Percentiles rank a stretch among this genome's conserved stretches.
phyloP scores from a whole-genome alignment of 108 stramenopile species.

The Thalassiosira profunda region DNA sequence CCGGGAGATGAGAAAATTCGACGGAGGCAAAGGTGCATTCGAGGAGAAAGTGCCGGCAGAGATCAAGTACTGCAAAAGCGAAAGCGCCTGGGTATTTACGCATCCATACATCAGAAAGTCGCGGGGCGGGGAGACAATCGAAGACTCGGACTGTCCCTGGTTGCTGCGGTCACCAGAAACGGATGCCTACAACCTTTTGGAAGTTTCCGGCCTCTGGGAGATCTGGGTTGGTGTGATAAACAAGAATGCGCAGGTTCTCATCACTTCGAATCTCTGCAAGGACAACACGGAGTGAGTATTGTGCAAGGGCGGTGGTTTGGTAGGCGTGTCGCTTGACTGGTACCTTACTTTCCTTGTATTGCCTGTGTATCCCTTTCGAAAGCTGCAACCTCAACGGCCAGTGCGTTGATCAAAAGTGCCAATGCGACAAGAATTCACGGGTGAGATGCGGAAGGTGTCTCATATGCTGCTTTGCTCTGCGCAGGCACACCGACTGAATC shows the following conservation, averaged over 20 bases:
- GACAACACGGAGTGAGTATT: background rate
- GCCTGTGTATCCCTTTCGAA: background rate
- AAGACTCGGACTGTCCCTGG: conserved; percentile 6
- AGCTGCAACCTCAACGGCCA: conserved; percentile 7
- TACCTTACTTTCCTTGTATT: background rate
- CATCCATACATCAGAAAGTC: conserved; percentile 17
- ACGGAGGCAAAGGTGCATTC: background rate
- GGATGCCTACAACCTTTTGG: background rate
- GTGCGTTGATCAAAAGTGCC: conserved; percentile 2
- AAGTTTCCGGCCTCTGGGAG: background rate
- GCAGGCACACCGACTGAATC: too few species aligned
- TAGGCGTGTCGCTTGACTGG: background rate
- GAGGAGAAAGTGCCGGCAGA: background rate
- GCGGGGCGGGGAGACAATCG: background rate
- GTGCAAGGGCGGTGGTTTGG: background rate
- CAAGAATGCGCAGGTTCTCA: background rate
- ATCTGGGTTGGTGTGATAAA: conserved; percentile 2
- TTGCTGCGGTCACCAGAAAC: conserved; percentile 13
- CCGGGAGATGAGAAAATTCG: background rate
- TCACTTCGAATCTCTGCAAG: background rate
- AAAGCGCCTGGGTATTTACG: conserved; percentile 14
- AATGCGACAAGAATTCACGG: conserved; percentile 1
- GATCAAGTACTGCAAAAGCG: conserved; percentile 11
- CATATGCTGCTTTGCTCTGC: too few species aligned
- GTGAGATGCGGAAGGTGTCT: too few species aligned